Evolutionary conservation across 768 basidiomycete species (phyloP).

Genomic region (Tylopilus sp.): DNA sequence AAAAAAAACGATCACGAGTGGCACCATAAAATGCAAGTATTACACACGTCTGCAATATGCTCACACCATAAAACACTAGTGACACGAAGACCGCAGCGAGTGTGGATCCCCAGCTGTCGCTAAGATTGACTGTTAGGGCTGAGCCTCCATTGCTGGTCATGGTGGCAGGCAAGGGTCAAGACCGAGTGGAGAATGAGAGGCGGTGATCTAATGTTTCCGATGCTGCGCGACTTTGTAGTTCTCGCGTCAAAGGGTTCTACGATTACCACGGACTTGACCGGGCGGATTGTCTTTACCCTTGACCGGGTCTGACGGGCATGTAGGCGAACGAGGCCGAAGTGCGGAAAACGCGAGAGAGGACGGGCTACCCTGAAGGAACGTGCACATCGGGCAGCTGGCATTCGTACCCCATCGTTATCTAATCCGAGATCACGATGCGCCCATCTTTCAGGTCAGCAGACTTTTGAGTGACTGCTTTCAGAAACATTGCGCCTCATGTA

Average conservation of each 20-base stretch:
- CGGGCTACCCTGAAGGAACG: neutral
- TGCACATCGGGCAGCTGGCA: neutral
- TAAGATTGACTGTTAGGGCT: conserved; percentile 4
- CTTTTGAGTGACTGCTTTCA: neutral
- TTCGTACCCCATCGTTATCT: neutral
- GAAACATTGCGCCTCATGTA: neutral
- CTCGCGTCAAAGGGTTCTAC: neutral
- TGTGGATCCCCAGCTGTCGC: conserved; percentile 22
- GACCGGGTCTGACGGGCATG: neutral
- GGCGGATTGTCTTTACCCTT: neutral
- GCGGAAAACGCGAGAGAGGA: neutral
- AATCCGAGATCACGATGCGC: neutral
- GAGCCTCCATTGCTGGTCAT: conserved; percentile 12
- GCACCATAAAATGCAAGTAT: neutral
- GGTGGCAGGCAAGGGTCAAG: neutral
- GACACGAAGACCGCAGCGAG: conserved; percentile 20
- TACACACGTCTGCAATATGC: conserved; percentile 24
- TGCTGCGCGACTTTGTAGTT: conserved; percentile 11
- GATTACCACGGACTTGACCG: conserved; percentile 9
- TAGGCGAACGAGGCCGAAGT: neutral
- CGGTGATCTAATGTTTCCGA: neutral
- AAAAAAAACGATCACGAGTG: neutral
- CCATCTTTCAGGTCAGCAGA: neutral
- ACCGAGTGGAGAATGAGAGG: neutral
- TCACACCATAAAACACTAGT: conserved; percentile 22